Evolutionary conservation across 164 flowering plant genomes (phyloP).

Genomic region (Vitis rotundifolia): DNA sequence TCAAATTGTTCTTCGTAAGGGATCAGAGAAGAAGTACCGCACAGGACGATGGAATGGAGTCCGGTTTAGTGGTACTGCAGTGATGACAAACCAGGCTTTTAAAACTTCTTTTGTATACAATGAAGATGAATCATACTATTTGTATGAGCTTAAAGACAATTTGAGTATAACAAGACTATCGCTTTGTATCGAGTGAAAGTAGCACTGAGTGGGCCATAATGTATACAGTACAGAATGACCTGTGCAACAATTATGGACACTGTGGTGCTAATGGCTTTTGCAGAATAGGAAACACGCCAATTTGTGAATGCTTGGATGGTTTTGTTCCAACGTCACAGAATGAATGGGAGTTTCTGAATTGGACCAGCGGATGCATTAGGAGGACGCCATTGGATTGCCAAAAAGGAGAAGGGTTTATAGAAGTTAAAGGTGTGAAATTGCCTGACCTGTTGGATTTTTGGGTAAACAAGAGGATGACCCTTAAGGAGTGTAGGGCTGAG

Average conservation of each 20-base stretch:
- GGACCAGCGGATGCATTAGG: conserved; percentile 21
- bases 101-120: not conserved
- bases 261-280: conserved; percentile 29
- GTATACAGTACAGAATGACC: conserved; percentile 1
- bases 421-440: conserved; percentile 10
- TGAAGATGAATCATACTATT: conserved; percentile 9
- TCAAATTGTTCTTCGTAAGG: not conserved
- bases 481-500: conserved; percentile 13
- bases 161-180: conserved; percentile 8
- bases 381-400: not conserved
- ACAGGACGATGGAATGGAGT: not conserved
- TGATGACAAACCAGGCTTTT: not conserved
- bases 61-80: not conserved
- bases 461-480: not conserved
- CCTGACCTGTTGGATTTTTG: conserved; percentile 11
- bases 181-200: conserved; percentile 7
- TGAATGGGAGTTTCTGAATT: conserved; percentile 5
- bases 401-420: conserved; percentile 21
- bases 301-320: conserved; percentile 20
- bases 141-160: not conserved
- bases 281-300: not conserved
- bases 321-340: conserved; percentile 6
- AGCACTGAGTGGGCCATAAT: conserved; percentile 5
- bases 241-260: conserved; percentile 13
- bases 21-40: not conserved